phyloP scores from a whole-genome alignment of 129 eudicot species.

The Helianthus tuberosus region DNA sequence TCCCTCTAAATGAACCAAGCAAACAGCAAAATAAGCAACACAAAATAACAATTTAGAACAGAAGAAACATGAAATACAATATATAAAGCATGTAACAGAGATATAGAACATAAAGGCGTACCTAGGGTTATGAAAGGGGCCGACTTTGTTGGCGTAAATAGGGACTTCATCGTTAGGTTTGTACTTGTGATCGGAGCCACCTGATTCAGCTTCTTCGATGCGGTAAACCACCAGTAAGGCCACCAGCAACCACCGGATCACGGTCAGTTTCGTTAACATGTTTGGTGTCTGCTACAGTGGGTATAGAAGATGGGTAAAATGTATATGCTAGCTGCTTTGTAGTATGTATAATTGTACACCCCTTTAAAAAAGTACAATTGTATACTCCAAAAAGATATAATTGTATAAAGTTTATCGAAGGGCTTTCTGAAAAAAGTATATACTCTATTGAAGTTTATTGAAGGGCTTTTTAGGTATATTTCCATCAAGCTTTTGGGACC shows the following conservation, averaged over 20 bases:
- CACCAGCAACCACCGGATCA: conserved; percentile 41
- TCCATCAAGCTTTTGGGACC: too few species aligned
- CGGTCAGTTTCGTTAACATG: conserved; percentile 34
- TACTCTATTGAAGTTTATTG: too few species aligned
- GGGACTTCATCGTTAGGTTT: conserved; percentile 72
- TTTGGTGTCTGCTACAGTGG: conserved; percentile 23
- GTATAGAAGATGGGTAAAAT: too few species aligned
- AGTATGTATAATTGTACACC: too few species aligned
- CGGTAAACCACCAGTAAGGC: conserved; percentile 27
- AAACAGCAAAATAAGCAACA: not conserved
- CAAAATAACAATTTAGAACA: not conserved
- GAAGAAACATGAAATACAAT: not conserved
- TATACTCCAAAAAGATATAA: too few species aligned
- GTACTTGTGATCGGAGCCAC: conserved; percentile 72
- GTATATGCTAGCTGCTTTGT: too few species aligned
- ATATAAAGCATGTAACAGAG: conserved; percentile 15
- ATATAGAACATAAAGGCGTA: conserved; percentile 12
- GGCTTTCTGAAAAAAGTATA: too few species aligned
- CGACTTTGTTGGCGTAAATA: conserved; percentile 84
- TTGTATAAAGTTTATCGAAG: too few species aligned
- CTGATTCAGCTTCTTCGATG: conserved; percentile 48
- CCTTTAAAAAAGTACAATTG: too few species aligned
- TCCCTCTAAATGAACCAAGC: conserved; percentile 15
- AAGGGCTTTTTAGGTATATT: too few species aligned
- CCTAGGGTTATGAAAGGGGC: conserved; percentile 96